Evolutionary conservation across 2,329 filamentous ascomycete genomes (phyloP), one percentile per base, ranked within the genome.

Genomic region (Clarireedia homoeocarpa): DNA sequence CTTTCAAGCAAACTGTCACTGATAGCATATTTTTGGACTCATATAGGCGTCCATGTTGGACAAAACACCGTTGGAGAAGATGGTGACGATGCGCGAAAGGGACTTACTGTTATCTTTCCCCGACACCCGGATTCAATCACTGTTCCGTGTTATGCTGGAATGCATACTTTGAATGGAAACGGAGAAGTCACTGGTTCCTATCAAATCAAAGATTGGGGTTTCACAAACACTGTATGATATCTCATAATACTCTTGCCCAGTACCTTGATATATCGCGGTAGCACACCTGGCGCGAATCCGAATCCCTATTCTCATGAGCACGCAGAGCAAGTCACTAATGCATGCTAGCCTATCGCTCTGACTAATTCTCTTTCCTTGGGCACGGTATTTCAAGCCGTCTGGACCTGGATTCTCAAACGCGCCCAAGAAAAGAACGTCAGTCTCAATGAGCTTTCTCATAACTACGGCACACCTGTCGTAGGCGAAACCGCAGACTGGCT

Each of bases 401-500:
- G 65, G 65, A 55, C 64, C 42, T 66, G 62, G 62, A 60, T 57
- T 4, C 55, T 68, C 12, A 30, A 63, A 9, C n/a, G 38, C 4
- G 36, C 52, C 2, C 15, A 20, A 4, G 39, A 17, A 15, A 63
- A 63, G 15, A 59, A 57, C 6, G 53, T 55, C 4, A 58, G 51
- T 20, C 26, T 61, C 3, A 45, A 60, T 15, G 59, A 61, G 14
- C 44, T 68, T n/a, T 59, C 57, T 36, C 63, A 73, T 30, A 63
- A 65, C 39, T 69, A 67, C 39, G 65, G 65, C 1, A 69, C 66
- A 5, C 83, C 83, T 0, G 73, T 84, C 4, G 78, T 86, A 0
- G 78, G 73, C 0, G 82, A 86, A 70, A 86, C 83, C 0, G 85
- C 79, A 53, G 83, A 86, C 61, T 82, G 82, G 9, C 80, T 74